Conservation (phyloP, 2,329 filamentous ascomycete genomes). For the Aspergillus sojae region DNA sequence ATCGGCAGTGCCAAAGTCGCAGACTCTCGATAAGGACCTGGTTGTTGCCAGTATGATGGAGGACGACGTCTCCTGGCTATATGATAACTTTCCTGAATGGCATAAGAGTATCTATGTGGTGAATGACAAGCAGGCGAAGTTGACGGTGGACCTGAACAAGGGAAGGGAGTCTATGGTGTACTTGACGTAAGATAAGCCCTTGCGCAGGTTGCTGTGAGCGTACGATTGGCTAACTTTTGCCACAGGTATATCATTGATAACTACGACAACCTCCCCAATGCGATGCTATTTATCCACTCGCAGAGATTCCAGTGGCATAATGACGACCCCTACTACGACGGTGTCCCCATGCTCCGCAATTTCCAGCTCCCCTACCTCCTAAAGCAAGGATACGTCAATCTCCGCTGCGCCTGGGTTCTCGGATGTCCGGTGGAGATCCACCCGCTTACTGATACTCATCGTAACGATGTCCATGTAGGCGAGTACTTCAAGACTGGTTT, state of each 20-base stretch:
- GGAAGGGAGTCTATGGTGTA: conserved; percentile 49
- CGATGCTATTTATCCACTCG: conserved; percentile 46
- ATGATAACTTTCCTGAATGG: conserved; percentile 48
- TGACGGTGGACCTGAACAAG: conserved; percentile 53
- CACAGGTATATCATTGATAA: conserved; percentile 47
- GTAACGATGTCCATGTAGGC: conserved; percentile 51
- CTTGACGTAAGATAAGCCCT: conserved; percentile 38
- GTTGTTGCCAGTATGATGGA: conserved; percentile 44
- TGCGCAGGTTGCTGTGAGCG: not conserved
- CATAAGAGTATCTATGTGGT: conserved; percentile 59
- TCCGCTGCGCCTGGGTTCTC: conserved; percentile 56
- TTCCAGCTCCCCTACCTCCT: conserved; percentile 54
- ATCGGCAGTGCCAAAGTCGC: conserved; percentile 15
- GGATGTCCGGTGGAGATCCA: conserved; percentile 57
- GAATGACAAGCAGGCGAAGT: conserved; percentile 50
- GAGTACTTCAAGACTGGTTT: conserved; percentile 54
- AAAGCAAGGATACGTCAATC: conserved; percentile 55
- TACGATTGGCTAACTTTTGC: not conserved
- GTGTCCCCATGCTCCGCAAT: conserved; percentile 51
- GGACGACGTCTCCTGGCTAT: conserved; percentile 45
- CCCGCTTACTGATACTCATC: conserved; percentile 46
- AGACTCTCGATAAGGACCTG: conserved; percentile 33
- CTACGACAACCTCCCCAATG: conserved; percentile 43
- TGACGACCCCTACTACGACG: conserved; percentile 56
- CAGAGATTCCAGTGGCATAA: conserved; percentile 51